phyloP scores from a whole-genome alignment of 139 green algal genomes.

The Chlamydomonas sphaeroides region DNA sequence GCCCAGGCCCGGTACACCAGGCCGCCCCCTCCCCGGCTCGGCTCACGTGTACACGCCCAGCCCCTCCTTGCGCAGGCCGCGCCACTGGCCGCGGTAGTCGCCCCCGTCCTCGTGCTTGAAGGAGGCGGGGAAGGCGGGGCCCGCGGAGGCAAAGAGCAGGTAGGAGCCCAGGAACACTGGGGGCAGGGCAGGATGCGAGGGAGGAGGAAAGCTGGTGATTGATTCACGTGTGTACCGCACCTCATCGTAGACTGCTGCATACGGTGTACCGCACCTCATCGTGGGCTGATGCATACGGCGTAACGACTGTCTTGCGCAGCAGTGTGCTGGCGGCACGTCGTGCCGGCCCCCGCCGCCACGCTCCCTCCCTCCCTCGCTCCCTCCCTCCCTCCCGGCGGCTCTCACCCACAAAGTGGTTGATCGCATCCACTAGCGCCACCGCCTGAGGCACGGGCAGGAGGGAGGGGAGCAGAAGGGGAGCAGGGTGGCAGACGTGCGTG shows the following conservation, averaged over 20 bases:
- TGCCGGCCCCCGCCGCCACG: too few relatives aligned
- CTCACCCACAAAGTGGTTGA: constrained; percentile 24
- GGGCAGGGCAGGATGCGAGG: not conserved
- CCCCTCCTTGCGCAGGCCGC: constrained; percentile 79
- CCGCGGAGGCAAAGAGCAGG: constrained; percentile 63
- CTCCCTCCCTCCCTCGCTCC: too few relatives aligned
- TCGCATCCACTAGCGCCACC: constrained; percentile 28
- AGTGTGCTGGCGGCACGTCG: too few relatives aligned
- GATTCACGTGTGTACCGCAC: too few relatives aligned
- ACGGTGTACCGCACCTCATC: too few relatives aligned
- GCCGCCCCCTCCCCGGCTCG: not conserved
- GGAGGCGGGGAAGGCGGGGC: constrained; percentile 67
- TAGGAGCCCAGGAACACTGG: constrained; percentile 58
- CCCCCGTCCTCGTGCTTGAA: constrained; percentile 83
- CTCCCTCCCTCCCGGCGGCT: not conserved
- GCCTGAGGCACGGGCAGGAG: not conserved
- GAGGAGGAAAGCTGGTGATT: not conserved
- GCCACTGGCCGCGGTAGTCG: constrained; percentile 82
- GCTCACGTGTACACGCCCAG: constrained; percentile 72
- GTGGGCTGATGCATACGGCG: too few relatives aligned
- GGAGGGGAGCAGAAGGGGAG: not conserved
- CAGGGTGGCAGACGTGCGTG: too few relatives aligned
- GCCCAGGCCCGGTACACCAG: not conserved
- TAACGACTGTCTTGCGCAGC: too few relatives aligned
- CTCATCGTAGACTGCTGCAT: too few relatives aligned